Evolutionary conservation across 371 early-diverging fungal species (phyloP).

Genomic region (Mucor sp.): DNA sequence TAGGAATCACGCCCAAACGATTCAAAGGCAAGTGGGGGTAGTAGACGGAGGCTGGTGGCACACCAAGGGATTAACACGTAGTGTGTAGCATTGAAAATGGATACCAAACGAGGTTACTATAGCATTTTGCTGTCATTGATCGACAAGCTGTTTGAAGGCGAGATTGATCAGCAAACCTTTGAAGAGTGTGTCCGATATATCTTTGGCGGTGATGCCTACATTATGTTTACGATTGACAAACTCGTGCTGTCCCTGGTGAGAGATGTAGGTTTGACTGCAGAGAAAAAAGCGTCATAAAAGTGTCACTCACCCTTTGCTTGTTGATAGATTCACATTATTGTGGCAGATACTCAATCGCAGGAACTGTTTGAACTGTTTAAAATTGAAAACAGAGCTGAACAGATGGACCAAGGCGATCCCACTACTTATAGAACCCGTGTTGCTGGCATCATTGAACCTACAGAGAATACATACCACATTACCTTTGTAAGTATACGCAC

Average conservation of each 20-base stretch:
- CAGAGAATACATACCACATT: constrained; percentile 77
- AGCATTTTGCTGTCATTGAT: constrained; percentile 69
- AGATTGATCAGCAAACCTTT: constrained; percentile 81
- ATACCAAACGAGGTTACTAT: constrained; percentile 62
- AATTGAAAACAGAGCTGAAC: constrained; percentile 19
- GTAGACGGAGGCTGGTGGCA: neutral
- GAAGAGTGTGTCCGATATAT: constrained; percentile 89
- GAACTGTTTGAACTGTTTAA: constrained; percentile 22
- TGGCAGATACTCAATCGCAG: constrained; percentile 27
- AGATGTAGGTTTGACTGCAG: constrained; percentile 11
- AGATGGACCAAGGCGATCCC: constrained; percentile 36
- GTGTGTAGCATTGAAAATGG: constrained; percentile 21
- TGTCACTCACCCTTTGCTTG: neutral
- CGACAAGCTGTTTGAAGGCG: constrained; percentile 71
- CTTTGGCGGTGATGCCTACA: constrained; percentile 85
- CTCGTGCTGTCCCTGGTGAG: constrained; percentile 26
- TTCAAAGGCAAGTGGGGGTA: constrained; percentile 34
- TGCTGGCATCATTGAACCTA: constrained; percentile 47
- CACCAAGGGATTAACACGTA: neutral
- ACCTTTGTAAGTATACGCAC: constrained; percentile 64
- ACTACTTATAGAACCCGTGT: constrained; percentile 41
- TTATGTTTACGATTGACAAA: constrained; percentile 87
- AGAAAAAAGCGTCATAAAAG: neutral
- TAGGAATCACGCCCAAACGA: constrained; percentile 64
- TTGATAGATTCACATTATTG: constrained; percentile 23